Evolutionary conservation across 2,329 filamentous ascomycete genomes (phyloP).

Genomic region (Boeremia lycopersici): DNA sequence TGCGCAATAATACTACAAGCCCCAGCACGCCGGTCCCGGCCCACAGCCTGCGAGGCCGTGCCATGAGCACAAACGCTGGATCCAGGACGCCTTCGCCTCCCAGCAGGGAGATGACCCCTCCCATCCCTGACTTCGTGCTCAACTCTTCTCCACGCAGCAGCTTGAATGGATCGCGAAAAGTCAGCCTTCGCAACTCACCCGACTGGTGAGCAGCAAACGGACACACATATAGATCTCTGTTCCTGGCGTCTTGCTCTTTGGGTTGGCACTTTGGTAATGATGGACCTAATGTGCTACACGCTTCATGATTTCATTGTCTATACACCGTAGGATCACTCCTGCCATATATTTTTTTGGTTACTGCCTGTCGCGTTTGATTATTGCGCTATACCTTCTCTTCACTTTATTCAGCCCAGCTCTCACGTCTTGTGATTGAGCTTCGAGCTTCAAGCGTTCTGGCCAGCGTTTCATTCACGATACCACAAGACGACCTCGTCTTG

Average conservation of each 20-base stretch:
- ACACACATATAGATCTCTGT: background rate
- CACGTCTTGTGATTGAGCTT: slow-evolving; percentile 13
- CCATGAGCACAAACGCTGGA: slow-evolving; percentile 24
- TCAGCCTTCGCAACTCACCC: slow-evolving; percentile 33
- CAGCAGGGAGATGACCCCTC: slow-evolving; percentile 47
- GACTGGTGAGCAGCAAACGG: slow-evolving; percentile 21
- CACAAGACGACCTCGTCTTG: slow-evolving; percentile 10
- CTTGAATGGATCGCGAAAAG: slow-evolving; percentile 37
- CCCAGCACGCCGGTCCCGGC: slow-evolving; percentile 32
- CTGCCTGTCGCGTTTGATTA: slow-evolving; percentile 7
- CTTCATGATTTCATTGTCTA: slow-evolving; percentile 3
- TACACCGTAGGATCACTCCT: background rate
- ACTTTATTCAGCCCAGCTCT: slow-evolving; percentile 7
- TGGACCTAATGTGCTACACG: slow-evolving; percentile 4
- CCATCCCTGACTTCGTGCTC: slow-evolving; percentile 53
- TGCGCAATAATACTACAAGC: slow-evolving; percentile 28
- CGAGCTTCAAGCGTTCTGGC: slow-evolving; percentile 18
- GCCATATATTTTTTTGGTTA: background rate
- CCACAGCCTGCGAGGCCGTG: slow-evolving; percentile 31
- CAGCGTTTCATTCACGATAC: slow-evolving; percentile 16
- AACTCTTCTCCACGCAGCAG: slow-evolving; percentile 49
- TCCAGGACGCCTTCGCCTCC: slow-evolving; percentile 45
- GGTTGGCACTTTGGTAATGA: slow-evolving; percentile 13
- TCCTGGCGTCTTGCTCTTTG: background rate
- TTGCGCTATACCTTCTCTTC: slow-evolving; percentile 13